phyloP scores from a whole-genome alignment of 768 basidiomycete species.

The Daedaleopsis sinensis region DNA sequence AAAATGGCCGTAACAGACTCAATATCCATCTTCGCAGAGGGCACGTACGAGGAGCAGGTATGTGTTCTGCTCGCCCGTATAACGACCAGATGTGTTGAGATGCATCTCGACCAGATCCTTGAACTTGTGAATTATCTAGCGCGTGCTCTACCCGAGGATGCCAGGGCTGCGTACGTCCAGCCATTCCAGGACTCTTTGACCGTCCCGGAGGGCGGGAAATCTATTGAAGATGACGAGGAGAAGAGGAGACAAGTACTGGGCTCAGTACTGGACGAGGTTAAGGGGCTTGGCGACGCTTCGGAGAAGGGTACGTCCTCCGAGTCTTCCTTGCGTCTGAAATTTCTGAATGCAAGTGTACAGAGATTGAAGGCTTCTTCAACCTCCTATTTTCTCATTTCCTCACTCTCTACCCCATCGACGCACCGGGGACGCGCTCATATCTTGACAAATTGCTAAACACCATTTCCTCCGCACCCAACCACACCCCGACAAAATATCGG shows the following conservation, averaged over 20 bases:
- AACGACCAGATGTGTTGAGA: background rate
- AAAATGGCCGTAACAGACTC: constrained; percentile 69
- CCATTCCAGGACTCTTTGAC: constrained; percentile 67
- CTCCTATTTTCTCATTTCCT: constrained; percentile 76
- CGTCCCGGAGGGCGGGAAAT: constrained; percentile 51
- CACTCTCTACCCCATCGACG: constrained; percentile 55
- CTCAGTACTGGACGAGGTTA: constrained; percentile 62
- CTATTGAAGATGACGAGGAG: constrained; percentile 56
- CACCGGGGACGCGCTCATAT: constrained; percentile 56
- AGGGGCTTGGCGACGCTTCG: constrained; percentile 71
- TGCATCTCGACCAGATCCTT: constrained; percentile 53
- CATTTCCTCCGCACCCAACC: constrained; percentile 58
- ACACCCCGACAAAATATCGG: constrained; percentile 69
- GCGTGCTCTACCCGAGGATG: constrained; percentile 67
- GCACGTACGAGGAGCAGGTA: constrained; percentile 88
- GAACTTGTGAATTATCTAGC: constrained; percentile 79
- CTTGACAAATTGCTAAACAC: constrained; percentile 52
- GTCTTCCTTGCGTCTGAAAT: background rate
- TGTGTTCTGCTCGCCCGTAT: background rate
- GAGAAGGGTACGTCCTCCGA: constrained; percentile 63
- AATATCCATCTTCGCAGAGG: constrained; percentile 84
- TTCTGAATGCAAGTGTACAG: constrained; percentile 35
- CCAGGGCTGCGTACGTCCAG: constrained; percentile 60
- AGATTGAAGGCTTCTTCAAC: constrained; percentile 90
- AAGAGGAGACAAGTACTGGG: constrained; percentile 58